Conservation (phyloP, 331 rosid genomes). For the Dryas integrifolia region DNA sequence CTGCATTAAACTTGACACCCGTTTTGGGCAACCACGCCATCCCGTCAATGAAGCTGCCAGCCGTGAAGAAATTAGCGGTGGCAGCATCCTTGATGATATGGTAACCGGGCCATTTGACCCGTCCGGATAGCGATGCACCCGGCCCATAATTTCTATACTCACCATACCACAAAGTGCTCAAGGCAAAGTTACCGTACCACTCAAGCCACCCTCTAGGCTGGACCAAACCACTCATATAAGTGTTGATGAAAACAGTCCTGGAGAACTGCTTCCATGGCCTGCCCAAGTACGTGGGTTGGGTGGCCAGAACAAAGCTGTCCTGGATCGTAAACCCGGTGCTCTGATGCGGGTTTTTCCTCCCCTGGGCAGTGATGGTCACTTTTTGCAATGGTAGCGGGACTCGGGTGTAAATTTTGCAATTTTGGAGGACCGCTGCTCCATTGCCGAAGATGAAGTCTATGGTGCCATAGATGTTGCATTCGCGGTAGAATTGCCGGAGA, state of each 20-base stretch:
- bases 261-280: conserved; percentile 87
- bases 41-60: conserved; percentile 59
- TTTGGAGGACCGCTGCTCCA: conserved; percentile 80
- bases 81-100: conserved; percentile 54
- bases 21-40: conserved; percentile 73
- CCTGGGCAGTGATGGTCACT: conserved; percentile 87
- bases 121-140: conserved; percentile 42
- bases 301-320: conserved; percentile 65
- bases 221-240: conserved; percentile 75
- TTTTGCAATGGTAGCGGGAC: conserved; percentile 76
- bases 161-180: conserved; percentile 82
- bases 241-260: conserved; percentile 73
- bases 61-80: conserved; percentile 57
- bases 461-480: conserved; percentile 81
- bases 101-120: conserved; percentile 80
- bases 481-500: conserved; percentile 78
- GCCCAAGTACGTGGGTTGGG: conserved; percentile 83
- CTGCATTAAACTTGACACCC: conserved; percentile 59
- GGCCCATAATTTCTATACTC: conserved; percentile 78
- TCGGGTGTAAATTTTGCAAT: conserved; percentile 81
- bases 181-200: conserved; percentile 79
- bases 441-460: conserved; percentile 95
- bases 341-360: conserved; percentile 79
- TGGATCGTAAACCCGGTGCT: conserved; percentile 77
- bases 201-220: conserved; percentile 95